These are phyloP conservation scores for Echium plantagineum DNA, from an alignment of 257 asterid species.

Conservation along the genomic window DNA sequence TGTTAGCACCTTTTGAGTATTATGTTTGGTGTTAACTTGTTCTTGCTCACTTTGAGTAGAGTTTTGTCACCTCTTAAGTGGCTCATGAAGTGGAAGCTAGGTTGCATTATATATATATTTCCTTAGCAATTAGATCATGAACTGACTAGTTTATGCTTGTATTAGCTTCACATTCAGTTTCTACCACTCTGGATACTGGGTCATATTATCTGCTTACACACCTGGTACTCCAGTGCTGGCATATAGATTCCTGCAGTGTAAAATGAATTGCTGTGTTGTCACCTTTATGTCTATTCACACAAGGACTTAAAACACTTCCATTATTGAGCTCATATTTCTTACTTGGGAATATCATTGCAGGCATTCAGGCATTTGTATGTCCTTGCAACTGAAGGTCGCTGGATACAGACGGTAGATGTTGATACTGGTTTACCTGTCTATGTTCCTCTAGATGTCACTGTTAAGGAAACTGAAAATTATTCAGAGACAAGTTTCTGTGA, in stretches of 20 bases:
- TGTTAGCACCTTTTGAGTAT: neutral
- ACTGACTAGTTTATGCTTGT: neutral
- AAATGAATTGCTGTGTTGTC: neutral
- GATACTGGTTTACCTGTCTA: slow-evolving; percentile 91
- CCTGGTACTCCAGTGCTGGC: no score
- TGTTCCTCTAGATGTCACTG: slow-evolving; percentile 85
- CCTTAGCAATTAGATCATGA: neutral
- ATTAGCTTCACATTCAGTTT: neutral
- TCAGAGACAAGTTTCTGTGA: slow-evolving; percentile 88
- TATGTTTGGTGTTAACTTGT: neutral
- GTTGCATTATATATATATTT: neutral
- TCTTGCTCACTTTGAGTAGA: neutral
- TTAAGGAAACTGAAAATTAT: slow-evolving; percentile 65
- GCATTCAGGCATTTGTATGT: slow-evolving; percentile 98
- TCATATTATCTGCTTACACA: neutral
- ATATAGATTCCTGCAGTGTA: no score
- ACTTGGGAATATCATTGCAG: slow-evolving; percentile 24
- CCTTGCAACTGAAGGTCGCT: slow-evolving; percentile 96
- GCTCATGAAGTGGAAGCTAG: neutral
- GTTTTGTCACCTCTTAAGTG: neutral
- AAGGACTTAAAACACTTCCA: neutral
- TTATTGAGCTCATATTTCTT: neutral
- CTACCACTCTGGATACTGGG: neutral
- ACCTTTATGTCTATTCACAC: neutral
- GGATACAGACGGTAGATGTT: slow-evolving; percentile 95